Conservation (phyloP, 495 filamentous ascomycete genomes). For the Neurospora sp. region DNA sequence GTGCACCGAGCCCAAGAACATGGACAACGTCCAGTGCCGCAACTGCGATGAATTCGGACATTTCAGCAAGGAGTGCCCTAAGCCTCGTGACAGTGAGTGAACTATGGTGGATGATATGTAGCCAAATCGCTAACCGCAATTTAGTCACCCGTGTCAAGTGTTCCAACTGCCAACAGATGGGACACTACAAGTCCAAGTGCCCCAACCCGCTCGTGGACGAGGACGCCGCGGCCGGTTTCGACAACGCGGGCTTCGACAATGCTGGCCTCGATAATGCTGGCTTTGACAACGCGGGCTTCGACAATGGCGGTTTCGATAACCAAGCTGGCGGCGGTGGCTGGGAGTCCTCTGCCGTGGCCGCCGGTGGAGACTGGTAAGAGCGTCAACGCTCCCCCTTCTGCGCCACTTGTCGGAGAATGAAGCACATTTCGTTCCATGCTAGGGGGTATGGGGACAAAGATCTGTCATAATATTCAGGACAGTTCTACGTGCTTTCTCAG, state of each 20-base stretch:
- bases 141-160: slow-evolving; percentile 59
- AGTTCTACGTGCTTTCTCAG: neutral
- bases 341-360: neutral
- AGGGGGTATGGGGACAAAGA: neutral
- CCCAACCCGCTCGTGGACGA: slow-evolving; percentile 33
- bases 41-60: slow-evolving; percentile 75
- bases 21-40: slow-evolving; percentile 53
- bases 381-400: neutral
- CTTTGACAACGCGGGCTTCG: slow-evolving; percentile 1
- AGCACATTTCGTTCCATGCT: neutral
- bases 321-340: neutral
- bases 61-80: slow-evolving; percentile 58
- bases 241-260: neutral
- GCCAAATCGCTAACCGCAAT: slow-evolving; percentile 19
- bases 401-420: neutral
- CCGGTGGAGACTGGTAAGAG: slow-evolving; percentile 10
- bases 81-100: slow-evolving; percentile 59
- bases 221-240: slow-evolving; percentile 14
- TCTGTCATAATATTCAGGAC: neutral
- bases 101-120: slow-evolving; percentile 9
- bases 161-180: slow-evolving; percentile 64
- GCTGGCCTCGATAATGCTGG: neutral
- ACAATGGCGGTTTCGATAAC: slow-evolving; percentile 2
- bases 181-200: slow-evolving; percentile 58
- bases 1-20: slow-evolving; percentile 55